A percentile compares a stretch with the other conserved stretches of the same genome.
Conservation (phyloP, 2,329 filamentous ascomycete genomes). For the Aphanocladium album region DNA sequence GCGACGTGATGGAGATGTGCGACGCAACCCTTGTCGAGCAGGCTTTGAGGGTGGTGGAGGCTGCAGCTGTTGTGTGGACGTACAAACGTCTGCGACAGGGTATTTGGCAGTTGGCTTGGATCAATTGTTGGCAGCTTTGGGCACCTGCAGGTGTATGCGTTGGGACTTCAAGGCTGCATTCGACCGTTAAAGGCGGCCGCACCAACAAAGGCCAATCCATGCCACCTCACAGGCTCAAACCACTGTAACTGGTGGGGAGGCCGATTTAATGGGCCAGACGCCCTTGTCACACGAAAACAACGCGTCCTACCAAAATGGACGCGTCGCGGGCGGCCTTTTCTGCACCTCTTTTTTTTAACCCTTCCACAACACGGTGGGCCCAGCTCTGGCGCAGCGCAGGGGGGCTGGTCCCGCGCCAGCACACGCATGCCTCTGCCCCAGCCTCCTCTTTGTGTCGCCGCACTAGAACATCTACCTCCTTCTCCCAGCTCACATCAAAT, state of each 20-base stretch:
- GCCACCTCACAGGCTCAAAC: too few relatives aligned
- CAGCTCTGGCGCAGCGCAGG: background rate
- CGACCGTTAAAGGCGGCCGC: background rate
- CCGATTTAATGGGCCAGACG: conserved; percentile 3
- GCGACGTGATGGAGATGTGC: background rate
- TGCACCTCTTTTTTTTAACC: background rate
- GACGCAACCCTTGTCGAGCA: background rate
- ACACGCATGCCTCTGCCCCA: conserved; percentile 11
- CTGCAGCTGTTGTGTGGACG: background rate
- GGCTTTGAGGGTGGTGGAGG: background rate
- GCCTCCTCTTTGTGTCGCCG: conserved; percentile 13
- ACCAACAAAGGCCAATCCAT: background rate
- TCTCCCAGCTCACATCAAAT: background rate
- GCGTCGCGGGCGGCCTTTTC: background rate
- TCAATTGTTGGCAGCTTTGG: background rate
- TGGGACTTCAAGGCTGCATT: background rate
- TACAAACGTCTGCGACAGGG: background rate
- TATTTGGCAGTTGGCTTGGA: background rate
- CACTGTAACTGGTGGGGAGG: background rate
- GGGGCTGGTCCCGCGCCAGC: conserved; percentile 13
- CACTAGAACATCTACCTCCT: conserved; percentile 12
- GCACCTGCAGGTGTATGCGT: background rate
- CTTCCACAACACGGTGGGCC: background rate
- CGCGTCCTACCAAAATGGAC: conserved; percentile 1
- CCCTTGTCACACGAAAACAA: conserved; percentile 12